A percentile compares a stretch with the other conserved stretches of the same genome.
Evolutionary conservation across 1,284 basidiomycete species (phyloP).

Genomic region (Golubevia pallescens): DNA sequence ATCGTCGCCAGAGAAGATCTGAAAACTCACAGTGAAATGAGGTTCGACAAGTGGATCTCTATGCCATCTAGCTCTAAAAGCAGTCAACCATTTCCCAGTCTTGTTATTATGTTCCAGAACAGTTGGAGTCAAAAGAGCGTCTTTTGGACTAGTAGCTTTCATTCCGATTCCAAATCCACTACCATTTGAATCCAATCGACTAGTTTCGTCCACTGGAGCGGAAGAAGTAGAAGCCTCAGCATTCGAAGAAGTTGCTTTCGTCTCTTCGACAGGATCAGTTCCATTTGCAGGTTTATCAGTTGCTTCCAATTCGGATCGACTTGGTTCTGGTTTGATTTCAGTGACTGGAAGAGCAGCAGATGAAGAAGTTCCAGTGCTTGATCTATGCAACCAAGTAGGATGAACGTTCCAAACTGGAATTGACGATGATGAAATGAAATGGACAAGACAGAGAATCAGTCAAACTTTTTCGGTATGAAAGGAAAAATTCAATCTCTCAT

Average conservation of each 20-base stretch:
- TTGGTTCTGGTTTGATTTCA: not conserved
- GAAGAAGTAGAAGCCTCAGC: not conserved
- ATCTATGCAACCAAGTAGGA: conserved; percentile 17
- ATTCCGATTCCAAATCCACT: not conserved
- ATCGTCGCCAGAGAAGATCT: not conserved
- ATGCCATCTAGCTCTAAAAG: conserved; percentile 54
- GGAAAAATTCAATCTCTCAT: conserved; percentile 4
- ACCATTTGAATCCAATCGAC: not conserved
- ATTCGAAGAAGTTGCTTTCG: not conserved
- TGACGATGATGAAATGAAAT: not conserved
- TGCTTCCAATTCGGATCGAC: not conserved
- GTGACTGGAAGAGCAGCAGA: not conserved
- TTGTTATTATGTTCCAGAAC: conserved; percentile 58
- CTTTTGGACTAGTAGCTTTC: conserved; percentile 16
- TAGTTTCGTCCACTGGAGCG: not conserved
- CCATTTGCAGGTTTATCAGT: no score
- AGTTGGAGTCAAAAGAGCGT: conserved; percentile 25
- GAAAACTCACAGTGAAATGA: conserved; percentile 30
- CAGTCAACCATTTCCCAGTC: conserved; percentile 61
- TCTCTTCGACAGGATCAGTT: not conserved
- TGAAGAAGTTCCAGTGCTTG: not conserved
- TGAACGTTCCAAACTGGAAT: conserved; percentile 14
- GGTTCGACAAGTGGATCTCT: conserved; percentile 37
- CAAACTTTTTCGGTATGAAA: not conserved
- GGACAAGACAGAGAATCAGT: not conserved